Percentiles rank a stretch among this genome's conserved stretches.
Conservation (phyloP, 768 basidiomycete species). For the Saitozyma podzolica region DNA sequence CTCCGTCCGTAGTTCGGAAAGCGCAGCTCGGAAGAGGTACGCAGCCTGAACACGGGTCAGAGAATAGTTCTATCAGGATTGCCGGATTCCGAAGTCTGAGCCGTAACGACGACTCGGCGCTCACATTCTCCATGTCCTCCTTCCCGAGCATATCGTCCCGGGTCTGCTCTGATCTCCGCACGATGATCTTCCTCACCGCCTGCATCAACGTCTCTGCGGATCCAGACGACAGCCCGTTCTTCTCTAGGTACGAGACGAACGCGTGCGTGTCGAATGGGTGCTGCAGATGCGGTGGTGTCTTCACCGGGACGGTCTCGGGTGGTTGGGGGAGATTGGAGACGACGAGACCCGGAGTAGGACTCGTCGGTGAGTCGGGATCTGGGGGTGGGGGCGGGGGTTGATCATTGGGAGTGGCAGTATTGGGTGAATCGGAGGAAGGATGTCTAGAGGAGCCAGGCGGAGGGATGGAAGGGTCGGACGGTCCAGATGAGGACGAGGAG, state of each 20-base stretch:
- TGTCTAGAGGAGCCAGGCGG: not conserved
- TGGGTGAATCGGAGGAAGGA: not conserved
- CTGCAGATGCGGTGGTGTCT: slow-evolving; percentile 17
- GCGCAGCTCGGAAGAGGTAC: slow-evolving; percentile 73
- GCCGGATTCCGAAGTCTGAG: too few species aligned
- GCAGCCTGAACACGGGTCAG: slow-evolving; percentile 14
- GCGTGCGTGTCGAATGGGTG: slow-evolving; percentile 56
- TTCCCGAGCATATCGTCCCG: slow-evolving; percentile 47
- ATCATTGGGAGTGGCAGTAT: not conserved
- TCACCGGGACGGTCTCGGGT: not conserved
- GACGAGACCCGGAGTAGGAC: not conserved
- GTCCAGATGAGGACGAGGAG: not conserved
- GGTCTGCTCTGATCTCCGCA: slow-evolving; percentile 42
- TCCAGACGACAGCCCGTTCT: slow-evolving; percentile 35
- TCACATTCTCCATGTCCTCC: slow-evolving; percentile 56
- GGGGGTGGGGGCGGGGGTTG: not conserved
- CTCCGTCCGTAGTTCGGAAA: slow-evolving; percentile 86
- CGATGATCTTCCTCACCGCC: slow-evolving; percentile 49
- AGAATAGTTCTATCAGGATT: too few species aligned
- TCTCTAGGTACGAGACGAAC: slow-evolving; percentile 53
- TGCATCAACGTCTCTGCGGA: slow-evolving; percentile 50
- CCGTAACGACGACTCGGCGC: too few species aligned
- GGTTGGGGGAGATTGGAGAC: slow-evolving; percentile 5
- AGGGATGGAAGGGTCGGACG: not conserved
- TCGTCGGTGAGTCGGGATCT: not conserved